Conservation (phyloP, 2,329 filamentous ascomycete species). For the Fusarium napiforme region DNA sequence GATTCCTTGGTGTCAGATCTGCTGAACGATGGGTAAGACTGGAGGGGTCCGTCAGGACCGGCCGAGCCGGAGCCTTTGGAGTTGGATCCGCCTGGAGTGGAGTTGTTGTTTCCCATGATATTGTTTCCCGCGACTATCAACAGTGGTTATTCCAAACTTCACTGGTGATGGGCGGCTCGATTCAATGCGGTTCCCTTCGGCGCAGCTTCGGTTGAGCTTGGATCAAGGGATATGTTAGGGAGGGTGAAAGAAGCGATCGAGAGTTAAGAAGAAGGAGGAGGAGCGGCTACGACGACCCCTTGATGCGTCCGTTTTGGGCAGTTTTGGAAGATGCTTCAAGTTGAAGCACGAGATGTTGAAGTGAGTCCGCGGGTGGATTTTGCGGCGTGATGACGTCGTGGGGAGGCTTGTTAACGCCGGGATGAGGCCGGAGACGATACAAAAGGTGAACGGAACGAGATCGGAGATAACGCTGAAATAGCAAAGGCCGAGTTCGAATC, state of each 20-base stretch:
- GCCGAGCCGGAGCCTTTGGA: slow-evolving; percentile 62
- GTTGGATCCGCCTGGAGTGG: slow-evolving; percentile 63
- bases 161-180: slow-evolving; percentile 41
- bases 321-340: slow-evolving; percentile 47
- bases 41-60: slow-evolving; percentile 63
- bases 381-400: slow-evolving; percentile 46
- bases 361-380: slow-evolving; percentile 38
- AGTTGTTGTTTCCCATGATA: slow-evolving; percentile 80
- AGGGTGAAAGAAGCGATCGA: slow-evolving; percentile 64
- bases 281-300: slow-evolving; percentile 57
- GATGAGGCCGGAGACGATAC: slow-evolving; percentile 35
- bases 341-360: slow-evolving; percentile 38
- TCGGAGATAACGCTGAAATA: slow-evolving; percentile 40
- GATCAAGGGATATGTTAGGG: slow-evolving; percentile 54
- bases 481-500: slow-evolving; percentile 37
- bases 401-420: slow-evolving; percentile 40
- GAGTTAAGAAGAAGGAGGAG: slow-evolving; percentile 60
- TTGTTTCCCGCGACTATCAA: slow-evolving; percentile 32
- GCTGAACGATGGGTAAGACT: slow-evolving; percentile 91
- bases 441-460: slow-evolving; percentile 33
- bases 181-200: slow-evolving; percentile 35
- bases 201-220: slow-evolving; percentile 11
- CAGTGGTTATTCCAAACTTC: slow-evolving; percentile 46
- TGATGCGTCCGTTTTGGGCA: slow-evolving; percentile 62
- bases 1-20: slow-evolving; percentile 95